Evolutionary conservation across 768 basidiomycete species (phyloP).

Genomic region (Leccinum ochraceum): DNA sequence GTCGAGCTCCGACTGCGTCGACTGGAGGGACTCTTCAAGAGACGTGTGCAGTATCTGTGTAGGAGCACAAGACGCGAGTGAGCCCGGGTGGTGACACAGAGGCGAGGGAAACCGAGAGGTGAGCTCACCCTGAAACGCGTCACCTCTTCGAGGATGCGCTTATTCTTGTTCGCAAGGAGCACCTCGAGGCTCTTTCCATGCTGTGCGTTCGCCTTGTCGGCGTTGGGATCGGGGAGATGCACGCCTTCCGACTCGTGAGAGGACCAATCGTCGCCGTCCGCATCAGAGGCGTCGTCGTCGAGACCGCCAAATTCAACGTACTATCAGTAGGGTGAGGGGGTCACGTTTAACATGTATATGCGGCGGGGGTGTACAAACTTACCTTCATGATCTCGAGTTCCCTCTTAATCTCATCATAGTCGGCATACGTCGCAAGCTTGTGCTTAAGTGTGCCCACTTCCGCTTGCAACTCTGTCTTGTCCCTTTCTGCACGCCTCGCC

Average conservation of each 20-base stretch:
- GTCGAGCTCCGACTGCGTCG: conserved; percentile 57
- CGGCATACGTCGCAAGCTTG: conserved; percentile 69
- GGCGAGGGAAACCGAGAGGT: too few species aligned
- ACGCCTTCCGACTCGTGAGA: conserved; percentile 49
- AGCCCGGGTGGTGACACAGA: not conserved
- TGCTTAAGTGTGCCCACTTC: conserved; percentile 72
- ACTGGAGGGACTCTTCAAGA: conserved; percentile 67
- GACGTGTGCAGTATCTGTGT: conserved; percentile 79
- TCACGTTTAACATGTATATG: not conserved
- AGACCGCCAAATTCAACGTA: conserved; percentile 95
- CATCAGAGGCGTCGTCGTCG: conserved; percentile 57
- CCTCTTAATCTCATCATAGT: conserved; percentile 98
- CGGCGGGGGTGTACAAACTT: conserved; percentile 7
- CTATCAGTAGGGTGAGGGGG: conserved; percentile 40
- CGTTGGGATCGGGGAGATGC: conserved; percentile 86
- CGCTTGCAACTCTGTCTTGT: conserved; percentile 39
- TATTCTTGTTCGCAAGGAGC: conserved; percentile 92
- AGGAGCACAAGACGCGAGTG: not conserved
- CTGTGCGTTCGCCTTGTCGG: conserved; percentile 75
- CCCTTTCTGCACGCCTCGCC: conserved; percentile 20
- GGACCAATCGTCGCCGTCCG: conserved; percentile 53
- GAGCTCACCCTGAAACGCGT: conserved; percentile 32
- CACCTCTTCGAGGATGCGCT: conserved; percentile 56
- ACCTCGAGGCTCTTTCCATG: conserved; percentile 85
- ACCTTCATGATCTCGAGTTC: conserved; percentile 99